phyloP scores from a whole-genome alignment of 2,329 filamentous ascomycete genomes.

The Fragosphaeria purpurea region DNA sequence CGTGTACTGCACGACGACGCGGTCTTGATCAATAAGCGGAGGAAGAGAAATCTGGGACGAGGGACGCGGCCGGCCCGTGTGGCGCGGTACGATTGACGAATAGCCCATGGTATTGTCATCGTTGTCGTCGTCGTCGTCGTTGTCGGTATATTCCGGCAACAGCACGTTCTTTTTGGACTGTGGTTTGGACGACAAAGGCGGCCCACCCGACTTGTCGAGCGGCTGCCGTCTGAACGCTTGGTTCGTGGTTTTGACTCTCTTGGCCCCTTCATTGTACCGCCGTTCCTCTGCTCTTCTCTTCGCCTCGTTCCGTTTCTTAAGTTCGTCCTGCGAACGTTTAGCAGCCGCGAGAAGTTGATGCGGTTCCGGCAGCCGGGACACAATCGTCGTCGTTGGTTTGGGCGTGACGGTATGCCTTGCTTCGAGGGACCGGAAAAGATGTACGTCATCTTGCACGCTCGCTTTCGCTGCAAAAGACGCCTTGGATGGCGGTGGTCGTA shows the following conservation, averaged over 20 bases:
- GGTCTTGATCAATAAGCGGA: background rate
- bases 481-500: too few species aligned
- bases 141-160: too few species aligned
- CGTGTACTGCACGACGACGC: slow-evolving; percentile 10
- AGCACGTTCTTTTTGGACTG: too few species aligned
- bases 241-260: background rate
- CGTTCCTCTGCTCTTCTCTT: background rate
- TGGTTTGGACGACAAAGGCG: too few species aligned
- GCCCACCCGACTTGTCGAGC: too few species aligned
- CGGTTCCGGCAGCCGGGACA: background rate
- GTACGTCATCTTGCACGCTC: background rate
- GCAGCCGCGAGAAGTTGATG: slow-evolving; percentile 1
- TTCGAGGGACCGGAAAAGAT: slow-evolving; percentile 3
- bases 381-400: background rate
- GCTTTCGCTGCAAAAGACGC: too few species aligned
- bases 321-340: background rate
- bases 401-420: background rate
- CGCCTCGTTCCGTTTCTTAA: background rate
- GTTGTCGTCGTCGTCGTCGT: background rate
- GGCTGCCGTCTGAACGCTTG: too few species aligned
- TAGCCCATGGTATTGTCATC: background rate
- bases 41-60: background rate
- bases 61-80: too few species aligned
- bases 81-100: too few species aligned
- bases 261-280: background rate